These are phyloP conservation scores for Mortierella sp. DNA, from an alignment of 371 early-diverging fungal genomes.

Conservation along the genomic window DNA sequence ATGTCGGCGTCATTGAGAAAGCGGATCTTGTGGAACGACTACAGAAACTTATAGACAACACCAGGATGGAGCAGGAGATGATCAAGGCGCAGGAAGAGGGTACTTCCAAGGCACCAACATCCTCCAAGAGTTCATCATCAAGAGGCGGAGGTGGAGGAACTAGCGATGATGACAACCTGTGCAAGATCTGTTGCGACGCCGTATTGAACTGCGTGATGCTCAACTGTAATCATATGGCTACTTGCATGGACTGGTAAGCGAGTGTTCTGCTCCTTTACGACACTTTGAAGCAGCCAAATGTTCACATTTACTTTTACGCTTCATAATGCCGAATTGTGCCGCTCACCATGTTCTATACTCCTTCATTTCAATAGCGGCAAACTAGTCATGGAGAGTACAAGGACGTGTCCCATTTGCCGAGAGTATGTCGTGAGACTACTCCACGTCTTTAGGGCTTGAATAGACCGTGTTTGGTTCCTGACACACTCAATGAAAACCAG, in stretches of 20 bases:
- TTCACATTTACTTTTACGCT: too few species aligned
- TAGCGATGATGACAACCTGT: conserved; percentile 43
- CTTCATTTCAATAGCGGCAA: conserved; percentile 21
- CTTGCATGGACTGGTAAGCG: conserved; percentile 52
- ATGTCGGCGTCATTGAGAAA: conserved; percentile 52
- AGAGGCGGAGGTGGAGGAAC: neutral
- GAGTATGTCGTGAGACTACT: conserved; percentile 44
- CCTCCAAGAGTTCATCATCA: conserved; percentile 13
- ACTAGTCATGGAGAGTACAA: conserved; percentile 48
- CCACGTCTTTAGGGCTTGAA: conserved; percentile 46
- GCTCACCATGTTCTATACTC: neutral
- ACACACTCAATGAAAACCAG: too few species aligned
- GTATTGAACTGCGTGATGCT: conserved; percentile 53
- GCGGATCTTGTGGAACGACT: conserved; percentile 41
- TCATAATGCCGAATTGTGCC: too few species aligned
- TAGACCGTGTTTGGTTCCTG: too few species aligned
- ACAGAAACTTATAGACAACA: conserved; percentile 47
- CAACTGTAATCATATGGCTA: conserved; percentile 54
- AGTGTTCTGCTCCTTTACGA: too few species aligned
- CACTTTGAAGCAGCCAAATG: too few species aligned
- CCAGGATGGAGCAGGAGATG: conserved; percentile 35
- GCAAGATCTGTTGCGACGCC: conserved; percentile 54
- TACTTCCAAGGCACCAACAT: conserved; percentile 6
- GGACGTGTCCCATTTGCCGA: conserved; percentile 52
- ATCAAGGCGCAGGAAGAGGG: conserved; percentile 34